phyloP scores from a whole-genome alignment of 2,329 filamentous ascomycete genomes.

The Hirsutella rhossiliensis region DNA sequence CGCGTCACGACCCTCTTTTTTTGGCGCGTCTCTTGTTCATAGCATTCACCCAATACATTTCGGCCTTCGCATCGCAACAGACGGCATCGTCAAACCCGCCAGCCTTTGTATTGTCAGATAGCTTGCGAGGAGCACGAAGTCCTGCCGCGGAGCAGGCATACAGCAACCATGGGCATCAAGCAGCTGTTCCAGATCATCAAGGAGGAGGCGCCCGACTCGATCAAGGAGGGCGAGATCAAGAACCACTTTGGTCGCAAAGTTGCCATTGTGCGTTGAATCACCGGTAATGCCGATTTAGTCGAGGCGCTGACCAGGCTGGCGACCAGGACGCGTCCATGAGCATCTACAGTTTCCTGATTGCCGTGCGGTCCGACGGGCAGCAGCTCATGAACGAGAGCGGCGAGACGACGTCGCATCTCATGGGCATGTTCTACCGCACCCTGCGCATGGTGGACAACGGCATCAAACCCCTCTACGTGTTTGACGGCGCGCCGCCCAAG shows the following conservation, averaged over 20 bases:
- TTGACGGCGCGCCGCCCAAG: conserved; percentile 92
- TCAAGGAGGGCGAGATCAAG: conserved; percentile 97
- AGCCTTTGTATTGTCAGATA: too few relatives aligned
- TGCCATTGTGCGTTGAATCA: conserved; percentile 62
- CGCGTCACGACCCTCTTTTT: background rate
- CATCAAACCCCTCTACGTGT: conserved; percentile 97
- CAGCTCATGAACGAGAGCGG: conserved; percentile 91
- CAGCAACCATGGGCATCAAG: conserved; percentile 49
- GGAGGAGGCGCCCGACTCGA: conserved; percentile 86
- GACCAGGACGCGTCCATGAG: conserved; percentile 64
- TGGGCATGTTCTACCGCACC: conserved; percentile 99
- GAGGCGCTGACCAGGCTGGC: background rate
- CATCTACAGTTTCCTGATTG: conserved; percentile 97
- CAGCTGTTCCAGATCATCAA: conserved; percentile 72
- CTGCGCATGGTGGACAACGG: conserved; percentile 97
- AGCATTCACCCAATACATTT: too few relatives aligned
- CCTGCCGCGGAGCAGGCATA: background rate
- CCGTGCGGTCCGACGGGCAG: conserved; percentile 91
- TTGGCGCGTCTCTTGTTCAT: background rate
- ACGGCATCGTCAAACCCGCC: too few relatives aligned
- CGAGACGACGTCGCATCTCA: conserved; percentile 93
- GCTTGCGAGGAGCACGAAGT: background rate
- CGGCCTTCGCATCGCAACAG: too few relatives aligned
- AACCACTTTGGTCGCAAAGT: conserved; percentile 98
- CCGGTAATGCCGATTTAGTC: background rate